Evolutionary conservation across 169 alveolate genomes (phyloP), one percentile per base, ranked within the genome.

Genomic region (Plasmodium malariae): DNA sequence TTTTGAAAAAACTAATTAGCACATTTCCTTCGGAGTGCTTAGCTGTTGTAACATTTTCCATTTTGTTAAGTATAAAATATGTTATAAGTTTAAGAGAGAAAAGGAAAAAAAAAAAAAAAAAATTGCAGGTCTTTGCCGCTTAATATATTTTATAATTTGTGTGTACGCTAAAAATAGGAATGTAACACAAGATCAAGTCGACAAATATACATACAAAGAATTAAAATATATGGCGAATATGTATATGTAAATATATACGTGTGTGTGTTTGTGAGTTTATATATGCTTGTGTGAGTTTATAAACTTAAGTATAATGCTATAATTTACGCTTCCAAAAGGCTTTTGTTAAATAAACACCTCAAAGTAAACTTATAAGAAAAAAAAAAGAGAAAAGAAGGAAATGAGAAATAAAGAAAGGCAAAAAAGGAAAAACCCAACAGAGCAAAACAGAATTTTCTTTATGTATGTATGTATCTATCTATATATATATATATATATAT

Each of bases 11-110:
- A 69, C 24, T 63, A 11, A 24, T n/a, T 36, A 40, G 60, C n/a
- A 17, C 65, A 62, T 78, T 24, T 3, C 6, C 36, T 19, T 32
- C 37, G n/a, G 26, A 12, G 17, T 19, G 21, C 14, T 69, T 78
- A 36, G 12, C 24, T 51, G 34, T 62, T 14, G 45, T n/a, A 49
- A 6, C 19, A 55, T 48, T 60, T 78, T 28, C 76, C 76, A 76
- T 76, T 19, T 74, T 57, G 28, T n/a, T n/a, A n/a, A n/a, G n/a
- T n/a, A n/a, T n/a, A n/a, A n/a, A n/a, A n/a, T n/a, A n/a, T n/a
- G n/a, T n/a, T n/a, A n/a, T n/a, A n/a, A n/a, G n/a, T n/a, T 17
- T 30, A 59, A 19, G 48, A 49, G 24, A 51, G 14, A 30, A 11
- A 7, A 30, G 71, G 28, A 30, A 60, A 30, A 60, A 21, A 60